Percentiles rank a stretch among this genome's conserved stretches.
These are phyloP conservation scores for Epichloe elymi DNA, from an alignment of 2,329 filamentous ascomycete species.

Conservation along the genomic window DNA sequence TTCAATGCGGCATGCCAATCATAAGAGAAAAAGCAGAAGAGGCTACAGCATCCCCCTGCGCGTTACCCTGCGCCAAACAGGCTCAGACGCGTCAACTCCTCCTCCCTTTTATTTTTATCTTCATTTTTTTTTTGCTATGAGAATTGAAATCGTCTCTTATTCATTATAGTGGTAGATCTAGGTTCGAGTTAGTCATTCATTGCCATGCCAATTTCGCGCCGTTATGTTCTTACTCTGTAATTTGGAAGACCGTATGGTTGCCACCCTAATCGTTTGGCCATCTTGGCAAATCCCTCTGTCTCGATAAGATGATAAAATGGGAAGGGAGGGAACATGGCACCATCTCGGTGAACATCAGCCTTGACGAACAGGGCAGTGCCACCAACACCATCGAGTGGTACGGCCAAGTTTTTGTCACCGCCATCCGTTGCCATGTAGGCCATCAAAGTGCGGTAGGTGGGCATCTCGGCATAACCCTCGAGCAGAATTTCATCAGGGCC, in stretches of 20 bases:
- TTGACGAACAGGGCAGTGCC: conserved; percentile 89
- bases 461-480: conserved; percentile 86
- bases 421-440: conserved; percentile 56
- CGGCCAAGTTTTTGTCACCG: conserved; percentile 45
- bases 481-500: conserved; percentile 82
- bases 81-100: neutral
- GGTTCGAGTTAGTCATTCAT: conserved; percentile 4
- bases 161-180: conserved; percentile 88
- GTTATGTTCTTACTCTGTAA: conserved; percentile 62
- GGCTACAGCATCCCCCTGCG: neutral
- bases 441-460: conserved; percentile 87
- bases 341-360: conserved; percentile 91
- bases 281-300: conserved; percentile 95
- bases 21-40: neutral
- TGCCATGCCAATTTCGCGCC: neutral
- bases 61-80: neutral
- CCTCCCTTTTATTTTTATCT: neutral
- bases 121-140: neutral
- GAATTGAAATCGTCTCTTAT: conserved; percentile 31
- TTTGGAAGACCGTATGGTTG: conserved; percentile 80
- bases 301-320: conserved; percentile 94
- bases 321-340: conserved; percentile 97
- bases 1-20: neutral
- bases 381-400: conserved; percentile 83
- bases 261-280: conserved; percentile 84